Evolutionary conservation across 1,139 yeast genomes (phyloP).

Genomic region (Geotrichum carabidarum): DNA sequence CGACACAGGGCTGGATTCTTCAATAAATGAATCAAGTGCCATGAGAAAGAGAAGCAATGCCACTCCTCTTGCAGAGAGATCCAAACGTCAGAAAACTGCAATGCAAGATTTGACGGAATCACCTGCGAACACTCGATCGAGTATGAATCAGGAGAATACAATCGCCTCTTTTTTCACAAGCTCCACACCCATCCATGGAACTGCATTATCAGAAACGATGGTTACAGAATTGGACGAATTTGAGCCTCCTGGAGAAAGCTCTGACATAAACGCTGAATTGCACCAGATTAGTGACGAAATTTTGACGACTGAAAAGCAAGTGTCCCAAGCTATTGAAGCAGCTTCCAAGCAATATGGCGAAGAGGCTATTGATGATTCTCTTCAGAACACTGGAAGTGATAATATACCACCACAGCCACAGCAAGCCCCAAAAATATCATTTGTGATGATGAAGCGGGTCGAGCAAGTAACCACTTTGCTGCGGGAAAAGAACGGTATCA

Average conservation of each 20-base stretch:
- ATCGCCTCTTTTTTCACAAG: slow-evolving; percentile 1
- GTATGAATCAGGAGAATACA: slow-evolving; percentile 3
- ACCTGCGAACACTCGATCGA: not conserved
- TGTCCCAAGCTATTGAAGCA: slow-evolving; percentile 9
- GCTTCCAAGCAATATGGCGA: not conserved
- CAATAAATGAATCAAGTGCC: no score
- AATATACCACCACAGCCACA: not conserved
- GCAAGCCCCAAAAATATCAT: slow-evolving; percentile 2
- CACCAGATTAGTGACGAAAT: not conserved
- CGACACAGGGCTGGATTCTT: no score
- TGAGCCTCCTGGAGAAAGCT: not conserved
- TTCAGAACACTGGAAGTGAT: not conserved
- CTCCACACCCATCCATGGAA: not conserved
- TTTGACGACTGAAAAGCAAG: slow-evolving; percentile 1
- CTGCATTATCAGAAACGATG: not conserved
- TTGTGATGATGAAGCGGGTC: slow-evolving; percentile 30
- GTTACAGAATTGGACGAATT: not conserved
- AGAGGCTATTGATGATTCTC: not conserved
- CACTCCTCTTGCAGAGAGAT: not conserved
- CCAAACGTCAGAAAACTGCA: not conserved
- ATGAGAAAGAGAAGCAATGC: not conserved
- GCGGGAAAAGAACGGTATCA: slow-evolving; percentile 34
- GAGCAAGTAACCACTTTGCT: slow-evolving; percentile 33
- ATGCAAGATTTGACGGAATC: not conserved
- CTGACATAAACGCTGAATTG: not conserved